Percentiles rank a stretch among this genome's conserved stretches.
phyloP scores from a whole-genome alignment of 1,284 basidiomycete genomes.

The Rhodotorula sp. region DNA sequence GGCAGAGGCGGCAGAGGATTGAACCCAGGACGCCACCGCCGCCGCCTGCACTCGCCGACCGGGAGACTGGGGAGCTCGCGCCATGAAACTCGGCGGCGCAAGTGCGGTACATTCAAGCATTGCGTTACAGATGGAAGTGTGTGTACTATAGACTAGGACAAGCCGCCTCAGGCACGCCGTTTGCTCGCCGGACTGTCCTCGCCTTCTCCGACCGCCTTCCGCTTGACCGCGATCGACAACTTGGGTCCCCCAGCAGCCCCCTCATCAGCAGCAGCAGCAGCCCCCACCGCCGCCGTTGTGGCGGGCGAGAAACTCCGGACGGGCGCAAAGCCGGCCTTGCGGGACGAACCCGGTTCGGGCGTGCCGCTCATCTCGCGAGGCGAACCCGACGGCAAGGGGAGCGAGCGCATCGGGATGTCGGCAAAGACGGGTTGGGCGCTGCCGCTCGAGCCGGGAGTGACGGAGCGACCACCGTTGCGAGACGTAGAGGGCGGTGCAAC shows the following conservation, averaged over 20 bases:
- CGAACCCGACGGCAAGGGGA: slow-evolving; percentile 26
- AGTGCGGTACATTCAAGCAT: too few species aligned
- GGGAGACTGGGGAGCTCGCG: too few species aligned
- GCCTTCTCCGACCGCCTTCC: slow-evolving; percentile 29
- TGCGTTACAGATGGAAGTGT: too few species aligned
- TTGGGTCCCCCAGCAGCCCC: slow-evolving; percentile 2
- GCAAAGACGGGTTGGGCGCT: slow-evolving; percentile 15
- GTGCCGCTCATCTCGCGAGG: slow-evolving; percentile 11
- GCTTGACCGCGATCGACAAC: slow-evolving; percentile 34
- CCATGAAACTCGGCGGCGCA: too few species aligned
- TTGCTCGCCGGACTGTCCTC: slow-evolving; percentile 31
- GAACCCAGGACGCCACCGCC: too few species aligned
- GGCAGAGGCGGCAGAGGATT: slow-evolving; percentile 1
- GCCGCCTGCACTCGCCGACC: too few species aligned
- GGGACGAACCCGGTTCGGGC: slow-evolving; percentile 12
- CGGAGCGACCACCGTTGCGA: not conserved
- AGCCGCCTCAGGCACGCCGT: slow-evolving; percentile 7
- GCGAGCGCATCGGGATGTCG: slow-evolving; percentile 36
- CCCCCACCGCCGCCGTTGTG: not conserved
- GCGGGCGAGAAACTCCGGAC: slow-evolving; percentile 31
- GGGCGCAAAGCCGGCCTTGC: slow-evolving; percentile 27
- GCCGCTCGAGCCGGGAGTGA: not conserved
- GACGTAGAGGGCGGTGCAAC: not conserved
- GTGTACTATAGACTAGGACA: too few species aligned
- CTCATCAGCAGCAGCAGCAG: not conserved